These are phyloP conservation scores for Stellera chamaejasme DNA, from an alignment of 345 rosid genomes.

Conservation along the genomic window DNA sequence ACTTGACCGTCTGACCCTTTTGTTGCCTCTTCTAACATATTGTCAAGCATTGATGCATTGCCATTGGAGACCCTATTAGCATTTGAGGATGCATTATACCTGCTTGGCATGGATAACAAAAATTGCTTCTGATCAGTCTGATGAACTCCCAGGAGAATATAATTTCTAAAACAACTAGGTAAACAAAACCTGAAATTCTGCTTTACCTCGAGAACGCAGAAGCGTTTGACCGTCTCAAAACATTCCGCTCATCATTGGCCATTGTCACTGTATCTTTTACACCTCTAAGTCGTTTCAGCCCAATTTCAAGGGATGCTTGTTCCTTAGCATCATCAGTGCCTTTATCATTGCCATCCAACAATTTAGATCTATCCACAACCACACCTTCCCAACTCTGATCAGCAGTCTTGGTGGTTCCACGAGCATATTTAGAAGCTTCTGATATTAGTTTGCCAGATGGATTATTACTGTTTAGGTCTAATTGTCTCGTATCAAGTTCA, in stretches of 20 bases:
- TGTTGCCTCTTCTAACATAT: constrained; percentile 15
- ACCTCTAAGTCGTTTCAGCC: constrained; percentile 33
- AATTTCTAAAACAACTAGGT: neutral
- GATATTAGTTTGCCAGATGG: constrained; percentile 19
- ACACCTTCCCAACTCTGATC: constrained; percentile 20
- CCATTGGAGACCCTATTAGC: constrained; percentile 21
- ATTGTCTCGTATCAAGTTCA: constrained; percentile 24
- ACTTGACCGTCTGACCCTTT: constrained; percentile 18
- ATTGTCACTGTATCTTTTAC: constrained; percentile 16
- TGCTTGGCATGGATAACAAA: constrained; percentile 12
- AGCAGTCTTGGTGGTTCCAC: constrained; percentile 12
- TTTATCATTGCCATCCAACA: constrained; percentile 25
- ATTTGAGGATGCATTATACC: constrained; percentile 36
- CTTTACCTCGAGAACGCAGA: constrained; percentile 53
- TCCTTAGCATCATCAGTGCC: constrained; percentile 24
- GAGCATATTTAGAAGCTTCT: constrained; percentile 19
- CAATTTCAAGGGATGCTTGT: constrained; percentile 18
- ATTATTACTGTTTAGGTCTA: constrained; percentile 27
- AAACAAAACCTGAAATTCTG: neutral
- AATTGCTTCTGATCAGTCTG: too few relatives aligned
- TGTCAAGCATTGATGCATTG: constrained; percentile 21
- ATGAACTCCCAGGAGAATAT: too few relatives aligned
- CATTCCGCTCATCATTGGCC: constrained; percentile 37
- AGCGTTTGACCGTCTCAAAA: constrained; percentile 39
- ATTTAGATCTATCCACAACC: constrained; percentile 20